phyloP scores from a whole-genome alignment of 768 basidiomycete species.

The Tricholoma hemisulphureum region DNA sequence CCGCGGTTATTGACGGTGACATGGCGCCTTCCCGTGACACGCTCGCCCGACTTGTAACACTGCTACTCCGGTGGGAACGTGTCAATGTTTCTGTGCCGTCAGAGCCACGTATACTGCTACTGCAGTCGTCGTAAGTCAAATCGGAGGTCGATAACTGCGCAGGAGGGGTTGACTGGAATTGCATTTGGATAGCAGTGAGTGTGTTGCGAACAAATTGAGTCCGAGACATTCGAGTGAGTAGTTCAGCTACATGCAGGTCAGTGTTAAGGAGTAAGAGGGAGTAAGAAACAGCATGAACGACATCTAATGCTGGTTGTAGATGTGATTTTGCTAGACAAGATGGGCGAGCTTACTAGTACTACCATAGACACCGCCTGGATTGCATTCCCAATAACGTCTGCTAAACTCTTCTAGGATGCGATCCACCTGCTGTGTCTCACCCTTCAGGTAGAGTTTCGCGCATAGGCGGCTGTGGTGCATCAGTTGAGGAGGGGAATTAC shows the following conservation, averaged over 20 bases:
- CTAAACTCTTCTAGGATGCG: slow-evolving; percentile 93
- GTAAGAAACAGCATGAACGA: slow-evolving; percentile 94
- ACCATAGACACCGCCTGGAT: slow-evolving; percentile 76
- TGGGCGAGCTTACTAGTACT: slow-evolving; percentile 66
- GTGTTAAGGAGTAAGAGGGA: slow-evolving; percentile 94
- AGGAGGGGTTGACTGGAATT: slow-evolving; percentile 56
- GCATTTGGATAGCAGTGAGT: slow-evolving; percentile 78
- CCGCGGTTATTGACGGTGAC: slow-evolving; percentile 37
- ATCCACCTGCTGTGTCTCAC: slow-evolving; percentile 97
- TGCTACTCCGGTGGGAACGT: slow-evolving; percentile 75
- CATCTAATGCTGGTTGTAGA: slow-evolving; percentile 45
- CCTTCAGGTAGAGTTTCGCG: slow-evolving; percentile 89
- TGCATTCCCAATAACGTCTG: slow-evolving; percentile 88
- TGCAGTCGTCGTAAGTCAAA: slow-evolving; percentile 62
- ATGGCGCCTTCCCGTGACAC: slow-evolving; percentile 59
- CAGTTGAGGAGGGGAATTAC: neutral
- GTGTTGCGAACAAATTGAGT: slow-evolving; percentile 92
- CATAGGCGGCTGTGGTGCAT: slow-evolving; percentile 66
- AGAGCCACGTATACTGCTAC: slow-evolving; percentile 56
- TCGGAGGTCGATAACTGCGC: slow-evolving; percentile 57
- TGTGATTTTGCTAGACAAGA: slow-evolving; percentile 5
- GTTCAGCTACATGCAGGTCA: slow-evolving; percentile 93
- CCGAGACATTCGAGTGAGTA: slow-evolving; percentile 86
- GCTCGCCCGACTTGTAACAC: slow-evolving; percentile 84
- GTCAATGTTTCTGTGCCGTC: slow-evolving; percentile 56